Evolutionary conservation across 1,284 basidiomycete species (phyloP).

Genomic region (Tilletia indica): DNA sequence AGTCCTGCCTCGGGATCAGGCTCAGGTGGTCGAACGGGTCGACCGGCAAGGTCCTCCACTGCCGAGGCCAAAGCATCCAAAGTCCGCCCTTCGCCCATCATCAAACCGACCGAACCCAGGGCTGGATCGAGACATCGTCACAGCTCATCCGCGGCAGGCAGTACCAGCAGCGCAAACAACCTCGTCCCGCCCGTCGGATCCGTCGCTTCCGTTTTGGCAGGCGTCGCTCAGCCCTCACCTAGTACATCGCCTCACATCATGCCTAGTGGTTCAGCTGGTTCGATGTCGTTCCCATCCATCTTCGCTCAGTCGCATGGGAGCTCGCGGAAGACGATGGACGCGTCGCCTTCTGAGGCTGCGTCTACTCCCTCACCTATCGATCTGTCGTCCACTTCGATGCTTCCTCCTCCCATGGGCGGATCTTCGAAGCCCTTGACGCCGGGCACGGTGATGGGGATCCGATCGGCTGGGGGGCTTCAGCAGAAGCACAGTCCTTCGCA

Average conservation of each 20-base stretch:
- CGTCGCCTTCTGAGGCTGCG: conserved; percentile 37
- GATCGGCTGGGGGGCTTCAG: neutral
- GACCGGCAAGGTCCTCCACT: conserved; percentile 24
- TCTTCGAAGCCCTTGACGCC: conserved; percentile 48
- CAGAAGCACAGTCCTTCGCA: conserved; percentile 7
- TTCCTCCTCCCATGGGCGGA: conserved; percentile 29
- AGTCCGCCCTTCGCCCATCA: conserved; percentile 49
- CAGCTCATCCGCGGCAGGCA: neutral
- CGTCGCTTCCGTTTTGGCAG: neutral
- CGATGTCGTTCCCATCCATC: conserved; percentile 7
- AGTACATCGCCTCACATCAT: conserved; percentile 1
- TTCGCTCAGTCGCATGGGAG: conserved; percentile 12
- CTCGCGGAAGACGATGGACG: conserved; percentile 33
- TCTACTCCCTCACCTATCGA: conserved; percentile 53
- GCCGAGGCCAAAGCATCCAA: conserved; percentile 26
- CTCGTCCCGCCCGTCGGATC: no score
- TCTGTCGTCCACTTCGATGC: conserved; percentile 33
- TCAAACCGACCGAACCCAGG: conserved; percentile 40
- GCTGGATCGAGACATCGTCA: neutral
- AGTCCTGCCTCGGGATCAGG: conserved; percentile 25
- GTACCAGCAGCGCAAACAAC: neutral
- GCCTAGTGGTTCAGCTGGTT: neutral
- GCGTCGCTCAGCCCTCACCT: neutral
- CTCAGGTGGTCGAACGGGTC: conserved; percentile 27
- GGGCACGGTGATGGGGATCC: conserved; percentile 51